A percentile compares a stretch with the other conserved stretches of the same genome.
phyloP scores from a whole-genome alignment of 805 yeast species.

The Cyberlindnera maclurae region DNA sequence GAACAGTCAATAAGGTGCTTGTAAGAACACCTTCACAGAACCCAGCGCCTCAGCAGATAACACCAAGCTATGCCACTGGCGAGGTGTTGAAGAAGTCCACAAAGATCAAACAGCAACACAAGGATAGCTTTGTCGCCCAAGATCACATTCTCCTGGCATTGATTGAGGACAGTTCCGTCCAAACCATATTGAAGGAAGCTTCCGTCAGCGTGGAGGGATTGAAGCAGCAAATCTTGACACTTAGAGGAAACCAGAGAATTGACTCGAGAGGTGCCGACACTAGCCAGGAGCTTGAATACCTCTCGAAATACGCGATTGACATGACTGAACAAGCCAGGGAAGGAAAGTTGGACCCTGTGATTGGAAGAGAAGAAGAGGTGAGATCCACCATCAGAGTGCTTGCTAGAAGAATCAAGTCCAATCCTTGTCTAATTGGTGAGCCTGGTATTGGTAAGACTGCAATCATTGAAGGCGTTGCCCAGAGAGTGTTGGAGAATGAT shows the following conservation, averaged over 20 bases:
- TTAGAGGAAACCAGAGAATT: conserved; percentile 87
- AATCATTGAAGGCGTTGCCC: conserved; percentile 98
- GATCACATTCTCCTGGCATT: conserved; percentile 87
- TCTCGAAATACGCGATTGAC: conserved; percentile 86
- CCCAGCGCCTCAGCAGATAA: conserved; percentile 81
- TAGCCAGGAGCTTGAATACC: conserved; percentile 73
- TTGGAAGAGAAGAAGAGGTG: conserved; percentile 98
- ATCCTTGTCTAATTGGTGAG: conserved; percentile 95
- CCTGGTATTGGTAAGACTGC: conserved; percentile 99
- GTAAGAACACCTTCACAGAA: conserved; percentile 82
- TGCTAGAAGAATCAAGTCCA: conserved; percentile 95
- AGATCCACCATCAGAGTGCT: conserved; percentile 90
- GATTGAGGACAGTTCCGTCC: conserved; percentile 67
- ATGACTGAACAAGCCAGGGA: conserved; percentile 88
- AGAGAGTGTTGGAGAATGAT: conserved; percentile 90
- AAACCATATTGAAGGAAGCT: conserved; percentile 65
- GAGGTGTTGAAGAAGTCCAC: conserved; percentile 67
- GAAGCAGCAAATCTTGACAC: conserved; percentile 66
- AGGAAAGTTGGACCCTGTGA: conserved; percentile 96
- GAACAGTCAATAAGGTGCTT: conserved; percentile 71
- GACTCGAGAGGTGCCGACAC: conserved; percentile 94
- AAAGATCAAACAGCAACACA: conserved; percentile 78
- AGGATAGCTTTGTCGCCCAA: conserved; percentile 87
- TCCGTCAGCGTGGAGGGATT: conserved; percentile 62
- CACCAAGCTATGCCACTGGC: conserved; percentile 70